These are phyloP conservation scores for Hippophae gyantsensis DNA, from an alignment of 306 rosid genomes.

Conservation along the genomic window DNA sequence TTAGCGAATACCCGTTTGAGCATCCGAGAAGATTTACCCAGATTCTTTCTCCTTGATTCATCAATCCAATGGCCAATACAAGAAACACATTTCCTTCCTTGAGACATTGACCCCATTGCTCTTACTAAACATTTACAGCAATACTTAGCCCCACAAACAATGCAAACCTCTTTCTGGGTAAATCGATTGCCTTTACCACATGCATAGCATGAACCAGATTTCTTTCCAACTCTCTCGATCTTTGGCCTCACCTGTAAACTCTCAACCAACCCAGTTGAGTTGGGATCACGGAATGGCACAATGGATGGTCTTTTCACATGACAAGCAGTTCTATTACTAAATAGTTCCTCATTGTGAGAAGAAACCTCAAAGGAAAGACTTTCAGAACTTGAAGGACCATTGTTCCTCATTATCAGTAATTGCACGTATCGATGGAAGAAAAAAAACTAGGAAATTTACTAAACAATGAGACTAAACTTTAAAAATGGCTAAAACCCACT, in stretches of 20 bases:
- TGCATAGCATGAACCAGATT: conserved; percentile 44
- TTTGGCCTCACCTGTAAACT: conserved; percentile 28
- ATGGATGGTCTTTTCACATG: conserved; percentile 43
- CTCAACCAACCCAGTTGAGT: conserved; percentile 22
- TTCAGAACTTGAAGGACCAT: conserved; percentile 4
- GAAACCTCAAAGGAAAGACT: conserved; percentile 38
- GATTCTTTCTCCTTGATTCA: conserved; percentile 35
- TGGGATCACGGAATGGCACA: conserved; percentile 47
- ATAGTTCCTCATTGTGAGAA: conserved; percentile 27
- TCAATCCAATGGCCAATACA: conserved; percentile 52
- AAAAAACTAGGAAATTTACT: no score
- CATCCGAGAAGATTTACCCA: conserved; percentile 52
- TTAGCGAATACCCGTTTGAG: conserved; percentile 42
- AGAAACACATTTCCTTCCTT: conserved; percentile 73
- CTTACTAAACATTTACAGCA: conserved; percentile 51
- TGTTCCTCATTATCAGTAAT: conserved; percentile 30
- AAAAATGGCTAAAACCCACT: no score
- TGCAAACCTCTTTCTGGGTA: conserved; percentile 55
- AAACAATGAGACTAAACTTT: no score
- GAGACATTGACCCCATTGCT: conserved; percentile 84
- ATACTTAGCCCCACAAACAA: conserved; percentile 72
- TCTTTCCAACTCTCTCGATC: conserved; percentile 45
- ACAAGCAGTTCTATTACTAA: conserved; percentile 12
- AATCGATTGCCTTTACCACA: conserved; percentile 56
- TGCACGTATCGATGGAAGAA: neutral